A percentile compares a stretch with the other conserved stretches of the same genome.
Conservation (phyloP, 371 early-diverging fungal genomes). For the Mucor ambiguus region DNA sequence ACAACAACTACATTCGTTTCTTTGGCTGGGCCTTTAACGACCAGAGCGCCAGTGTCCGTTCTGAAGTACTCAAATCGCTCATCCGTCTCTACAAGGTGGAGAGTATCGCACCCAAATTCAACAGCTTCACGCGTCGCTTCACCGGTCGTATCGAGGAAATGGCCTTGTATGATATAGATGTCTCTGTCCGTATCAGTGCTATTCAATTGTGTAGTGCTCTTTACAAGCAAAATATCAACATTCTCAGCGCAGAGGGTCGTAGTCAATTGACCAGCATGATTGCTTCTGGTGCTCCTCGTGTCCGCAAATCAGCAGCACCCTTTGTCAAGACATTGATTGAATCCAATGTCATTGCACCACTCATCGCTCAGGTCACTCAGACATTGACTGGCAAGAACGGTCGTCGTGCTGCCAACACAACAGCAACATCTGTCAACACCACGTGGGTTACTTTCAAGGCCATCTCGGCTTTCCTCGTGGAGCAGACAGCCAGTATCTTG, state of each 20-base stretch:
- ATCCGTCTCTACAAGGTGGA: conserved; percentile 57
- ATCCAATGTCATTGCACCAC: conserved; percentile 45
- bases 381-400: conserved; percentile 15
- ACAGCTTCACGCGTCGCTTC: conserved; percentile 75
- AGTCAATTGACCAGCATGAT: conserved; percentile 36
- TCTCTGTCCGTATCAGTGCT: conserved; percentile 65
- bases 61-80: conserved; percentile 64
- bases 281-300: conserved; percentile 37
- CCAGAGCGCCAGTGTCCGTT: conserved; percentile 64
- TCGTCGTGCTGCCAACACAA: conserved; percentile 13
- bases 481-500: conserved; percentile 24
- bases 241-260: conserved; percentile 44
- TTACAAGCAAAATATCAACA: conserved; percentile 43
- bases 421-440: conserved; percentile 32
- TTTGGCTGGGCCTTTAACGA: conserved; percentile 90
- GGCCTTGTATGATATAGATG: conserved; percentile 79
- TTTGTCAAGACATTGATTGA: conserved; percentile 55
- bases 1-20: conserved; percentile 76
- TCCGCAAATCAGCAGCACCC: conserved; percentile 53
- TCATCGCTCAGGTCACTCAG: conserved; percentile 43
- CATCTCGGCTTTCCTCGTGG: conserved; percentile 58
- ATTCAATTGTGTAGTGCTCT: conserved; percentile 54
- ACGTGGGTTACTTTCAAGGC: conserved; percentile 67
- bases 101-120: conserved; percentile 53
- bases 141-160: conserved; percentile 80